Conservation (phyloP, 169 alveolate species). For the Babesia gibsoni region DNA sequence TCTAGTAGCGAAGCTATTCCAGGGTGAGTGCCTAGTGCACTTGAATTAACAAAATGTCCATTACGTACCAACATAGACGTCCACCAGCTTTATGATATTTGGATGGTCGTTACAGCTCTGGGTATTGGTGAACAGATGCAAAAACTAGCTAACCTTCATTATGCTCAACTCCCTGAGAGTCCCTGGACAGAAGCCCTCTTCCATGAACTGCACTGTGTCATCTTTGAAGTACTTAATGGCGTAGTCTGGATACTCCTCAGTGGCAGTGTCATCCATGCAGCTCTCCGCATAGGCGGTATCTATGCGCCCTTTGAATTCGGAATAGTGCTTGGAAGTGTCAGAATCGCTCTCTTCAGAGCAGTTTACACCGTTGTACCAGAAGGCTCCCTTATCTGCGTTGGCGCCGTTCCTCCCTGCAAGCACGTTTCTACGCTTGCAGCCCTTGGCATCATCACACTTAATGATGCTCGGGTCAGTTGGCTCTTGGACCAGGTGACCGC, state of each 20-base stretch:
- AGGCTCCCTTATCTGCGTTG: constrained; percentile 13
- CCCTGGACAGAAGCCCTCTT: constrained; percentile 85
- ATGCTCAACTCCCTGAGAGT: constrained; percentile 84
- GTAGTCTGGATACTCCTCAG: constrained; percentile 38
- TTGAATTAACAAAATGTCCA: not conserved
- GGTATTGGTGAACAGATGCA: not conserved
- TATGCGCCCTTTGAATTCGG: not conserved
- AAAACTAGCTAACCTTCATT: constrained; percentile 62
- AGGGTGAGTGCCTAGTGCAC: constrained; percentile 41
- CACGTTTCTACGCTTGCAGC: constrained; percentile 21
- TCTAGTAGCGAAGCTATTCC: constrained; percentile 35
- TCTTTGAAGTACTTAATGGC: constrained; percentile 84
- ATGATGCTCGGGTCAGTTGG: not conserved
- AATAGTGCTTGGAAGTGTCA: constrained; percentile 25
- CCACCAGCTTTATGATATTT: constrained; percentile 69
- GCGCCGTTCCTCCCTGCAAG: not conserved
- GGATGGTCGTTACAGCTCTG: constrained; percentile 76
- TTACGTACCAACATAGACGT: constrained; percentile 69
- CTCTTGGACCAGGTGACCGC: constrained; percentile 62
- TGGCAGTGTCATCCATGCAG: not conserved
- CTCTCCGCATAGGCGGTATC: constrained; percentile 12
- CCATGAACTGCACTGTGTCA: constrained; percentile 80
- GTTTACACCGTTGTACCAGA: constrained; percentile 21
- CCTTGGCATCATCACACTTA: constrained; percentile 2
- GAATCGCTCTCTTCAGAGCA: constrained; percentile 40